phyloP scores from a whole-genome alignment of 352 stramenopile genomes.

The Phytophthora ramorum region DNA sequence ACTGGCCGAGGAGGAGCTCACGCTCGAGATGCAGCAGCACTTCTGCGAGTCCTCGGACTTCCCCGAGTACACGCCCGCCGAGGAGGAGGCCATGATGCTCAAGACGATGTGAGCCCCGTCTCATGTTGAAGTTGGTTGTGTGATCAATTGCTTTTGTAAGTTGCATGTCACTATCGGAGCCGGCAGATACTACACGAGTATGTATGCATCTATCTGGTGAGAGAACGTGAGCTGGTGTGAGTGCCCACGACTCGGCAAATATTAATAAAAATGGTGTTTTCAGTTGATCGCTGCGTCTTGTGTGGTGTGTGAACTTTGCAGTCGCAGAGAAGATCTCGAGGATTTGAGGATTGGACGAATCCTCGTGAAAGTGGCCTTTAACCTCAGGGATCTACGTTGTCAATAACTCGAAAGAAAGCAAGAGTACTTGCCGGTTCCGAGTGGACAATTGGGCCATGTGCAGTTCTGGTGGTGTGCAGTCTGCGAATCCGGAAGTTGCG shows the following conservation, averaged over 20 bases:
- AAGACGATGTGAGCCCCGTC: constrained; percentile 25
- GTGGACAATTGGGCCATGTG: too few relatives aligned
- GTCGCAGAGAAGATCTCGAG: too few relatives aligned
- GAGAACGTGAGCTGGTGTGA: background rate
- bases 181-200: background rate
- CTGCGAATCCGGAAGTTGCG: too few relatives aligned
- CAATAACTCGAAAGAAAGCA: too few relatives aligned
- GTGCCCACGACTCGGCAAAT: background rate
- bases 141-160: background rate
- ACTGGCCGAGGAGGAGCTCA: constrained; percentile 47
- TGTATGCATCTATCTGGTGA: constrained; percentile 1
- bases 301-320: background rate
- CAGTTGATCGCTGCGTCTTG: background rate
- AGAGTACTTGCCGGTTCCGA: too few relatives aligned
- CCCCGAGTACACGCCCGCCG: constrained; percentile 49
- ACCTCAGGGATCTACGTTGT: too few relatives aligned
- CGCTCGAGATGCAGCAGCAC: constrained; percentile 40
- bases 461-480: too few relatives aligned
- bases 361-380: too few relatives aligned
- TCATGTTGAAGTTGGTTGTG: background rate
- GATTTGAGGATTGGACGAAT: too few relatives aligned
- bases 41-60: constrained; percentile 79
- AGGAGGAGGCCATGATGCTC: constrained; percentile 64
- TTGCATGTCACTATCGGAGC: background rate
- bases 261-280: constrained; percentile 5